Conservation (phyloP, 2,329 filamentous ascomycete genomes). For the Aspergillus fumigatus region DNA sequence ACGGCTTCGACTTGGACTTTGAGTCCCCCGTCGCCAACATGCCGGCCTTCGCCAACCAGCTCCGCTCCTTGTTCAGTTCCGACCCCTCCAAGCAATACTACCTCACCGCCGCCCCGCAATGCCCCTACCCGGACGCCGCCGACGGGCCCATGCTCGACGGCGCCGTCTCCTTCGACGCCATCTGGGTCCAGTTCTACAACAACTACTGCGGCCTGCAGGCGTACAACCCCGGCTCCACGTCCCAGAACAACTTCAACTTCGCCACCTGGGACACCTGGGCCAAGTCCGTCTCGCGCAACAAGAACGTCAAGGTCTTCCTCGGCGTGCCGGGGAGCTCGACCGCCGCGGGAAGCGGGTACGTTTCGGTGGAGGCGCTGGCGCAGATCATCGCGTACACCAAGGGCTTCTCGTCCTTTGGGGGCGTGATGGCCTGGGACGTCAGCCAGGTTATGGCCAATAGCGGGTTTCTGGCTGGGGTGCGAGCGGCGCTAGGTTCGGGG, state of each 20-base stretch:
- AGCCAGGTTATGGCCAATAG: constrained; percentile 55
- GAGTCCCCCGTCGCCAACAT: constrained; percentile 59
- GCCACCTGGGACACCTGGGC: constrained; percentile 64
- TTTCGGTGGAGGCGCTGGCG: constrained; percentile 43
- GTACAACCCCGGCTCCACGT: constrained; percentile 43
- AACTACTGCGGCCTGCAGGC: constrained; percentile 60
- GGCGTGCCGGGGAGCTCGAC: constrained; percentile 55
- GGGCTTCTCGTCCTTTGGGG: constrained; percentile 58
- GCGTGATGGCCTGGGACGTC: constrained; percentile 67
- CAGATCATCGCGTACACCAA: constrained; percentile 52
- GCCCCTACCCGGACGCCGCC: constrained; percentile 59
- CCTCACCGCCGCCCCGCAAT: constrained; percentile 65
- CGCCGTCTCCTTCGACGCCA: constrained; percentile 54
- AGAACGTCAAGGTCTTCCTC: constrained; percentile 56
- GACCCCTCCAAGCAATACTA: constrained; percentile 52
- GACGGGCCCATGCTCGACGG: constrained; percentile 54
- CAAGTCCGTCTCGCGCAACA: constrained; percentile 52
- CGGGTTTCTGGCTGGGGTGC: constrained; percentile 50
- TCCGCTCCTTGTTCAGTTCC: constrained; percentile 53
- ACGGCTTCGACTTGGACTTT: constrained; percentile 76
- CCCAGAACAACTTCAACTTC: constrained; percentile 58
- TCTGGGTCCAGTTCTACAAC: constrained; percentile 66
- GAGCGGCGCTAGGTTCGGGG: constrained; percentile 29
- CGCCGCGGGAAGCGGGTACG: constrained; percentile 55
- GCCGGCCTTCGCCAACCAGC: constrained; percentile 54